Base-by-base conservation (phyloP, 192 early-diverging fungal genomes). In the Linnemannia zychae region DNA sequence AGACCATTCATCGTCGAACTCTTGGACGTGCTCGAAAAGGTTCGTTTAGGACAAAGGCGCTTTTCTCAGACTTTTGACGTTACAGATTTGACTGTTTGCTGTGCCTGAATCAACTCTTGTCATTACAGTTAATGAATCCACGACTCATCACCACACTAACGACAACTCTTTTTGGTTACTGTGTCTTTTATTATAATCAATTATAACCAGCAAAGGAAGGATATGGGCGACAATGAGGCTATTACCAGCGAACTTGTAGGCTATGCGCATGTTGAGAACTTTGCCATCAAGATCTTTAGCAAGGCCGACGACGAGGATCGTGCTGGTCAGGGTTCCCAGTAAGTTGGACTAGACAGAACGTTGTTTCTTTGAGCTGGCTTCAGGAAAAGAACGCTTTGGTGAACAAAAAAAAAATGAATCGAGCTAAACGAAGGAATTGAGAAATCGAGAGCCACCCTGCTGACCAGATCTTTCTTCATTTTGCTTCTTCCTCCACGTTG, bases 261-360 rank as follows among this genome's bases (percentile, higher is more conserved):
- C 1, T 91, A 93, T 49, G 93, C 93, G 7, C 95, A 99, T 49
- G 90, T 98, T 38, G 94, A 96, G n/a, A 92, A 93, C 79, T 99
- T 99, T 91, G 98, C 94, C 0, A 86, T 99, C 7, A 93, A 93
- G 67, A 92, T 99, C 28, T 99, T 99, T 82, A 86, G 90, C 33
- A 95, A 92, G 65, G 98, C 98, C 0, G 98, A 99, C 79, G 94
- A 95, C 31, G 97, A 99, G 79, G 98, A 99, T 89, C 88, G 97
- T 0, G 88, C 88, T 13, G 97, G 96, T 16, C 89, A 90, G 67
- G 96, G 94, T 0, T 88, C 89, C 17, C 98, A 96, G 96, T 96
- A 93, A 68, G 89, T 80, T 33, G 46, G 22, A 31, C 17, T 31
- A 20, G 33, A 18, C 4, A n/a, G 40, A 44, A 72, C 67, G 16